Evolutionary conservation across 495 filamentous ascomycete species (phyloP).

Genomic region (Umbilicaria muhlenbergii): DNA sequence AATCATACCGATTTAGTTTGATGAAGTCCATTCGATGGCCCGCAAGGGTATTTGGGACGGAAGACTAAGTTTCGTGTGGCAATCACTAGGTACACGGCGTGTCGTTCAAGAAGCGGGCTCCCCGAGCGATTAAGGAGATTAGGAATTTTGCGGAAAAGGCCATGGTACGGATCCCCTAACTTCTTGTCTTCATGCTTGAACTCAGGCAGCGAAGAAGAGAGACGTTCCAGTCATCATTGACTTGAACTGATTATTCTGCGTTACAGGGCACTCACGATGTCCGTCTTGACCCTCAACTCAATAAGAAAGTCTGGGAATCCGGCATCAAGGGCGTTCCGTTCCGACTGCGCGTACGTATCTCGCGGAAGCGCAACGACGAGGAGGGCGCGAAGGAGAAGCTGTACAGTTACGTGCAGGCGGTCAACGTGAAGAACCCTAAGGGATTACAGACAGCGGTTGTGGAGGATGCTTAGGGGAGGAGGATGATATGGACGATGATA

Average conservation of each 20-base stretch:
- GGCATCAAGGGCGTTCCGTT: slow-evolving; percentile 97
- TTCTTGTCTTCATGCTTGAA: background rate
- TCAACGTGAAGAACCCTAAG: slow-evolving; percentile 98
- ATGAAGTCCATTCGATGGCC: slow-evolving; percentile 53
- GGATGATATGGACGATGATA: background rate
- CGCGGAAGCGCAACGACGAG: slow-evolving; percentile 99
- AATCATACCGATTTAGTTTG: slow-evolving; percentile 43
- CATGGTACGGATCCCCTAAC: slow-evolving; percentile 57
- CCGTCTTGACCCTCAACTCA: slow-evolving; percentile 91
- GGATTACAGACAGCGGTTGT: slow-evolving; percentile 79
- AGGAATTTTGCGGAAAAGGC: slow-evolving; percentile 75
- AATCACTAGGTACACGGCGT: slow-evolving; percentile 73
- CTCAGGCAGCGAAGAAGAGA: background rate
- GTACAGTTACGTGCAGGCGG: slow-evolving; percentile 97
- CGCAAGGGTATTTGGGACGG: slow-evolving; percentile 42
- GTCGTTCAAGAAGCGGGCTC: slow-evolving; percentile 98
- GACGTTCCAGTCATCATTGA: no score
- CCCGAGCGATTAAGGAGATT: slow-evolving; percentile 98
- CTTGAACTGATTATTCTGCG: slow-evolving; percentile 12
- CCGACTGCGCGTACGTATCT: slow-evolving; percentile 93
- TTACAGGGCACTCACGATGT: slow-evolving; percentile 87
- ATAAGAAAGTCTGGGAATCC: slow-evolving; percentile 99
- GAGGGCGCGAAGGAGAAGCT: slow-evolving; percentile 97
- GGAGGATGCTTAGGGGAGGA: slow-evolving; percentile 29
- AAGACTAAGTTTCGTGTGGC: slow-evolving; percentile 37